Conservation (phyloP, 2,329 filamentous ascomycete species). For the Dothideomycetes sp. region DNA sequence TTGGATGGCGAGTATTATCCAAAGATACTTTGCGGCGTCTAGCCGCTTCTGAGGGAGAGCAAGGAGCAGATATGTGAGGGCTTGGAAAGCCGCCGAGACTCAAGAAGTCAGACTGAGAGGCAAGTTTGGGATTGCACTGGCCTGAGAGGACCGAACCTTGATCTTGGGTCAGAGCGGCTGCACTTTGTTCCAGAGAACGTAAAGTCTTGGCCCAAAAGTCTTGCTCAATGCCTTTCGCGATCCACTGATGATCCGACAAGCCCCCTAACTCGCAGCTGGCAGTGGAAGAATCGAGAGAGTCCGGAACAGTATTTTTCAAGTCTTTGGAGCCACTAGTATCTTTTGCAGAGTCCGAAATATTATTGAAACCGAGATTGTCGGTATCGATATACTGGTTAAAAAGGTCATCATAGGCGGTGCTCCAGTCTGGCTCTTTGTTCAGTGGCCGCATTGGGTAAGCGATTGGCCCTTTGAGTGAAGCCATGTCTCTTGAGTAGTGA, state of each 20-base stretch:
- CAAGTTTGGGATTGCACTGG: conserved; percentile 11
- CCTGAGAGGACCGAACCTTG: no score
- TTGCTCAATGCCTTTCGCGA: neutral
- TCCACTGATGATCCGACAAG: neutral
- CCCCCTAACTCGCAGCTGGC: neutral
- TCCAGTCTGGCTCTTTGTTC: conserved; percentile 43
- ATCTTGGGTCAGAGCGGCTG: no score
- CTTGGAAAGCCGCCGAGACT: conserved; percentile 23
- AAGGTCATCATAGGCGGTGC: conserved; percentile 48
- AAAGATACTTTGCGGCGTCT: conserved; percentile 6
- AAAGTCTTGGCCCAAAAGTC: conserved; percentile 45
- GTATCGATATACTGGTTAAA: conserved; percentile 54
- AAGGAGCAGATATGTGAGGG: conserved; percentile 11
- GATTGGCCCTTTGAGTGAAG: conserved; percentile 5
- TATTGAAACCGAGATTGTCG: conserved; percentile 37
- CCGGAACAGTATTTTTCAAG: conserved; percentile 23
- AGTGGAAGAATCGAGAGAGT: neutral
- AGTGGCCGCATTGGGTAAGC: conserved; percentile 17
- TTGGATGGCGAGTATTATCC: neutral
- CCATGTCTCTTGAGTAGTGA: conserved; percentile 1
- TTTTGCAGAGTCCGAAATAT: conserved; percentile 33
- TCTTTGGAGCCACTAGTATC: conserved; percentile 36
- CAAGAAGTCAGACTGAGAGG: conserved; percentile 24
- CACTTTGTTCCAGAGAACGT: conserved; percentile 40
- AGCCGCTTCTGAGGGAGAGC: conserved; percentile 5